Conservation (phyloP, 2,329 filamentous ascomycete species). For the Alternaria angustiovoidea region DNA sequence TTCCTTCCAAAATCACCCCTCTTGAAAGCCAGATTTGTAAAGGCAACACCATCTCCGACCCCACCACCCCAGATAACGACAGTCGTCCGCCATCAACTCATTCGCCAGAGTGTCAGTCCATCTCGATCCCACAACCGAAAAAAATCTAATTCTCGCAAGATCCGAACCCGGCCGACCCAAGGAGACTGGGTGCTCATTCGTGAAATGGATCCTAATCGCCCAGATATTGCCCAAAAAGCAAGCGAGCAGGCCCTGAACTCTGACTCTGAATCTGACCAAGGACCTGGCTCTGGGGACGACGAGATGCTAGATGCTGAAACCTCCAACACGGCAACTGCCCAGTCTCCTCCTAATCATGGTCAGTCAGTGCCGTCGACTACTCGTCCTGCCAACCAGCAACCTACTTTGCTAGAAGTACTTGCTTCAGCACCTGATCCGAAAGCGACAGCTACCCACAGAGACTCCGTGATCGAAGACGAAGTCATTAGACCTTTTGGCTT, state of each 20-base stretch:
- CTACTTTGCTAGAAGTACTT: slow-evolving; percentile 29
- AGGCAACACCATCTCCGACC: slow-evolving; percentile 59
- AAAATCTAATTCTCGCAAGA: slow-evolving; percentile 61
- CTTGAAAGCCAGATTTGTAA: slow-evolving; percentile 53
- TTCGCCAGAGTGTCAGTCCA: slow-evolving; percentile 51
- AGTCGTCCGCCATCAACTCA: slow-evolving; percentile 24
- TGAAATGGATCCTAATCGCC: slow-evolving; percentile 69
- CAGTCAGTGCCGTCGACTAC: slow-evolving; percentile 15
- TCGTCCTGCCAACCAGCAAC: slow-evolving; percentile 22
- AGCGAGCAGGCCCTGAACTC: slow-evolving; percentile 61
- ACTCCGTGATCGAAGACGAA: slow-evolving; percentile 29
- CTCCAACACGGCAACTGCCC: slow-evolving; percentile 16
- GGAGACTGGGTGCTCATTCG: slow-evolving; percentile 73
- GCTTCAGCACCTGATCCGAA: slow-evolving; percentile 16
- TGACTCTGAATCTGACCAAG: slow-evolving; percentile 52
- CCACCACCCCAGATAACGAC: slow-evolving; percentile 53
- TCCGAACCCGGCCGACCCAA: slow-evolving; percentile 59
- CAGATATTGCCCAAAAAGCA: slow-evolving; percentile 69
- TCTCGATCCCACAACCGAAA: slow-evolving; percentile 56
- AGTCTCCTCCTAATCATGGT: slow-evolving; percentile 5
- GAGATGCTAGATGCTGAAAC: slow-evolving; percentile 34
- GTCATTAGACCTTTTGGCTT: slow-evolving; percentile 11
- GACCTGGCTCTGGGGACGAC: slow-evolving; percentile 53
- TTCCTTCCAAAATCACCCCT: slow-evolving; percentile 53
- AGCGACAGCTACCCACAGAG: slow-evolving; percentile 24